Conservation (phyloP, 2,329 filamentous ascomycete species). For the Stemphylium vesicarium region DNA sequence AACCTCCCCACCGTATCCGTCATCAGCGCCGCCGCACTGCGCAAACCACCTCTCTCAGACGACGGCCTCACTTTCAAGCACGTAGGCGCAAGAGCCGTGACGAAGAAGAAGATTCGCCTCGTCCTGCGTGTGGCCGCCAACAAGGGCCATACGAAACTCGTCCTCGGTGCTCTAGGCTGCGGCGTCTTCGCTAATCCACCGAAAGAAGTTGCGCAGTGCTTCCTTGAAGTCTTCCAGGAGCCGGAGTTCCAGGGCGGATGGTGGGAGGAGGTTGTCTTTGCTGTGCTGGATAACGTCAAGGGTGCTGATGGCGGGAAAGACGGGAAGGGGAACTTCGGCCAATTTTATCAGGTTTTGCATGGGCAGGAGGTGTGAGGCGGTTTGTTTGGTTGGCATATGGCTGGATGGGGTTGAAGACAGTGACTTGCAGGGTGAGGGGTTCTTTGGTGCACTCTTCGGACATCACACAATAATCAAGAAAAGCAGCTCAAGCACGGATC, state of each 20-base stretch:
- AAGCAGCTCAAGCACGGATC: background rate
- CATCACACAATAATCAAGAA: background rate
- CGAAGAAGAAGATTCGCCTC: slow-evolving; percentile 68
- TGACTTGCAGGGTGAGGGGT: too few relatives aligned
- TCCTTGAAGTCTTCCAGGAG: slow-evolving; percentile 66
- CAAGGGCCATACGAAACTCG: slow-evolving; percentile 63
- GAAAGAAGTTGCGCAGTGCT: slow-evolving; percentile 67
- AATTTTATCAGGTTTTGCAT: slow-evolving; percentile 51
- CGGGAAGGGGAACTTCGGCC: slow-evolving; percentile 58
- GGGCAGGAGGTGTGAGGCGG: slow-evolving; percentile 26
- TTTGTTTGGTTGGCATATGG: background rate
- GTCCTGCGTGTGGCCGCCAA: slow-evolving; percentile 65
- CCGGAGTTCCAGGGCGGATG: slow-evolving; percentile 67
- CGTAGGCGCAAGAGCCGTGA: slow-evolving; percentile 57
- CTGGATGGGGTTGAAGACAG: too few relatives aligned
- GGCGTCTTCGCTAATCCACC: slow-evolving; percentile 70
- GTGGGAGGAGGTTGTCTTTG: slow-evolving; percentile 71
- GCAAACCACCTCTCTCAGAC: slow-evolving; percentile 46
- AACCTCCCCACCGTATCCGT: slow-evolving; percentile 62
- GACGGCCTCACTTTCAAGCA: slow-evolving; percentile 25
- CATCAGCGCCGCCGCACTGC: slow-evolving; percentile 65
- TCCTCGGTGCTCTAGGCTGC: slow-evolving; percentile 73
- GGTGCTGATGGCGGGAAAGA: slow-evolving; percentile 32
- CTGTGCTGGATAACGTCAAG: slow-evolving; percentile 57
- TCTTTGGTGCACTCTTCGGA: too few relatives aligned